phyloP scores from a whole-genome alignment of 139 green algal species.

The Tetraselmis chui region DNA sequence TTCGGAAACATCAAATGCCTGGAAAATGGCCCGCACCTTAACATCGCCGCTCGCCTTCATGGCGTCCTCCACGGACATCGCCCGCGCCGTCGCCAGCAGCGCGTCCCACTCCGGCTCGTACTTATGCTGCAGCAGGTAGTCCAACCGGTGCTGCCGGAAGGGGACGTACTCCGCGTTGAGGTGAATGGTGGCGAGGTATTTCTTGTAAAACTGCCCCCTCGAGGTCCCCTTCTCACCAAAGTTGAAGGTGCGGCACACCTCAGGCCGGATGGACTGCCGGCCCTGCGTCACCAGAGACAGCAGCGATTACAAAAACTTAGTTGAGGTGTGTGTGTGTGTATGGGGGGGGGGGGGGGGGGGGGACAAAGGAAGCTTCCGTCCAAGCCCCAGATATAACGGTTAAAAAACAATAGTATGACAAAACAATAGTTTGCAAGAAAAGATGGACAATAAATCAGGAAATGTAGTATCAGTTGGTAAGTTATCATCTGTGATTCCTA shows the following conservation, averaged over 20 bases:
- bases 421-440: not conserved
- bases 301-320: no score
- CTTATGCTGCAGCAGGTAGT: conserved; percentile 16
- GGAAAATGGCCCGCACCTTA: not conserved
- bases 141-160: conserved; percentile 27
- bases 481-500: no score
- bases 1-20: no score
- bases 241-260: conserved; percentile 45
- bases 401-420: not conserved
- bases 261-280: conserved; percentile 42
- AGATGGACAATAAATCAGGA: not conserved
- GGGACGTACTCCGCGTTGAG: conserved; percentile 27
- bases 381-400: not conserved
- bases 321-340: no score
- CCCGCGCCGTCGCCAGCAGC: not conserved
- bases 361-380: no score
- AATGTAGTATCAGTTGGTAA: no score
- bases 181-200: conserved; percentile 30
- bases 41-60: not conserved
- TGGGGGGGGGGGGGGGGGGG: no score
- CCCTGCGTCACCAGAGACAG: conserved; percentile 14
- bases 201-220: conserved; percentile 32
- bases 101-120: not conserved
- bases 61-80: not conserved
- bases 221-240: conserved; percentile 40